Base-by-base conservation (phyloP, 148 eudicot species). In the Rhododendron mucronatum region DNA sequence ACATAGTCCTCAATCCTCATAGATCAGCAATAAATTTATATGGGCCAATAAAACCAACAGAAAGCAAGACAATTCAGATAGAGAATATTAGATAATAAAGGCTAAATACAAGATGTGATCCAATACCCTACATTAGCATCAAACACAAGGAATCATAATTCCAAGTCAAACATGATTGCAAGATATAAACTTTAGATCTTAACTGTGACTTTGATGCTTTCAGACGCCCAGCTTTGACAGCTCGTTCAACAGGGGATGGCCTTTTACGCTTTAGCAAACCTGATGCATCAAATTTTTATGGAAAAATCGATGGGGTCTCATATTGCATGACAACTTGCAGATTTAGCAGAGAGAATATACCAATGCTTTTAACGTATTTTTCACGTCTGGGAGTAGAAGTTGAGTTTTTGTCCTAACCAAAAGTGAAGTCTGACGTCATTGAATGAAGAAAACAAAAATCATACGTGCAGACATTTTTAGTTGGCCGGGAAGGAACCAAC, bases 201-300 rank as follows among this genome's bases (percentile, higher is more conserved):
- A 93, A 96, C 99, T 92, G 95, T 81, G 90, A 35, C 61, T 90
- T 89, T 89, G 92, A 89, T 84, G 89, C 73, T 86, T 93, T 93
- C 83, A 88, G 61, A 57, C 87, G 95, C 84, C 83, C 89, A 87
- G 87, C 90, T 86, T 94, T 91, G 74, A 88, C 88, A 76, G 92
- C 89, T 83, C 85, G 90, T 82, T 94, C 98, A 76, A 91, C 84
- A 63, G 95, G 91, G 51, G 92, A 85, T n/a, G 92, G 89, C 79
- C 87, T 92, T 88, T 92, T 95, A 67, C 98, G 98, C 88, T 96
- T 96, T 79, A 90, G 91, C 63, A 89, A 83, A 90, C 98, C 99
- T 96, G 89, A 83, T 55, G 78, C 57, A 87, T 63, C 28, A 81
- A 71, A 28, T 1, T 71, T 82, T 14, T 45, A 50, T 77, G 83